Conservation (phyloP, 179 eudicot species). For the Carnegiea gigantea region DNA sequence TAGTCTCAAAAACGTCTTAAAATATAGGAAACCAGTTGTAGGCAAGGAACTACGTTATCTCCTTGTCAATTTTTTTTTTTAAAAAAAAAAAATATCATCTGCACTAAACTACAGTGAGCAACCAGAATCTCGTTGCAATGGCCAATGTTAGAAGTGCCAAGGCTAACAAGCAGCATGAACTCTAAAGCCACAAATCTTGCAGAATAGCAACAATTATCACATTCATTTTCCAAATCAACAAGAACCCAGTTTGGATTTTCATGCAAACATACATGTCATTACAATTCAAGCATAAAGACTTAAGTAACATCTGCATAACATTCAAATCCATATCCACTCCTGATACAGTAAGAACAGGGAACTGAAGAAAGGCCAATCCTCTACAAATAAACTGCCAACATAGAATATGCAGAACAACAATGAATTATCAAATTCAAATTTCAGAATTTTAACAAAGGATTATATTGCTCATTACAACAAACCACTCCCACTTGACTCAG, state of each 20-base stretch:
- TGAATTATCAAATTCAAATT: constrained; percentile 9
- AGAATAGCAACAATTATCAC: neutral
- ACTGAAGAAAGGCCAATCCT: neutral
- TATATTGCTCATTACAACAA: constrained; percentile 12
- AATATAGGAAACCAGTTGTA: neutral
- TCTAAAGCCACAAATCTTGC: neutral
- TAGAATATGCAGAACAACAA: neutral
- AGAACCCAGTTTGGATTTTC: neutral
- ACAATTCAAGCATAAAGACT: neutral
- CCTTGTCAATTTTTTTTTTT: neutral
- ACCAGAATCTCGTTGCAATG: neutral
- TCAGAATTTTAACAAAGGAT: constrained; percentile 12
- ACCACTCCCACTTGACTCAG: constrained; percentile 10
- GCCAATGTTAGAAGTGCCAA: neutral
- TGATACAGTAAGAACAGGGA: neutral
- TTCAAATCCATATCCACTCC: neutral
- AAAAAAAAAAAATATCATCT: too few species aligned
- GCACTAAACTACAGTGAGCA: neutral
- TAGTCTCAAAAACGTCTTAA: neutral
- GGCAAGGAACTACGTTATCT: neutral
- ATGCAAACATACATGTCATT: neutral
- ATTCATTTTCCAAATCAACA: neutral
- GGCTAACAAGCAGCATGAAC: neutral
- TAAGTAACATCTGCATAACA: neutral
- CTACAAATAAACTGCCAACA: neutral